Conservation (phyloP, 495 filamentous ascomycete genomes). For the Lasiosphaeria ovina region DNA sequence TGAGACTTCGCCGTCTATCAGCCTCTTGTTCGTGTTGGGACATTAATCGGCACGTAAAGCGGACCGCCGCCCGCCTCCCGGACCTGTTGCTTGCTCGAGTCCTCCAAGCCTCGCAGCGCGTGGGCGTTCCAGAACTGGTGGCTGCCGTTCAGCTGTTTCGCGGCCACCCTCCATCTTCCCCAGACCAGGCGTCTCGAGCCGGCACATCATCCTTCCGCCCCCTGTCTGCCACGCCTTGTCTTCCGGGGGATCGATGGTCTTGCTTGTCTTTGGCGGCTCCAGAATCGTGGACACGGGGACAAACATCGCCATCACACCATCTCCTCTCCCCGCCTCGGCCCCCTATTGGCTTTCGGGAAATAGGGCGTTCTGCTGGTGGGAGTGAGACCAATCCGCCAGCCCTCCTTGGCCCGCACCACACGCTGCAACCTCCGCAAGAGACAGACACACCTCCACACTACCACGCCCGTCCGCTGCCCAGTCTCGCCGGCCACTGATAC, state of each 20-base stretch:
- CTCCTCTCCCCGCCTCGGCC: background rate
- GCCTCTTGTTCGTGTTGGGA: slow-evolving; percentile 15
- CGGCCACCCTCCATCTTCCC: slow-evolving; percentile 15
- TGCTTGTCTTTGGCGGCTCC: background rate
- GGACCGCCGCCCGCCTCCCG: slow-evolving; percentile 10
- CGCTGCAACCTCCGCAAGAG: slow-evolving; percentile 1
- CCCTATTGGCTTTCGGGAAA: background rate
- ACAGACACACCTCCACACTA: slow-evolving; percentile 4
- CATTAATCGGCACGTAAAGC: slow-evolving; percentile 8
- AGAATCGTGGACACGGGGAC: slow-evolving; percentile 11
- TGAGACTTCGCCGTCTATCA: slow-evolving; percentile 5
- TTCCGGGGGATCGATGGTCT: background rate
- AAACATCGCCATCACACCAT: slow-evolving; percentile 14
- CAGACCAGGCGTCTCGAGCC: slow-evolving; percentile 17
- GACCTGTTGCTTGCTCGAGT: background rate
- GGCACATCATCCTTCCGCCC: slow-evolving; percentile 8
- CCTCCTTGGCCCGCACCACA: background rate
- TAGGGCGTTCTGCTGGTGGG: background rate
- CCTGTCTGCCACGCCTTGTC: slow-evolving; percentile 6
- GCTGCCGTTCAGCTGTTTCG: slow-evolving; percentile 28
- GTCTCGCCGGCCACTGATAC: background rate
- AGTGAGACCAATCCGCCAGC: slow-evolving; percentile 8
- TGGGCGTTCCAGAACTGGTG: slow-evolving; percentile 8
- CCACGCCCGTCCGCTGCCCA: background rate
- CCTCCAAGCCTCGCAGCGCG: background rate